Evolutionary conservation across 1,139 yeast species (phyloP).

Genomic region (Meyerozyma smithsonii): DNA sequence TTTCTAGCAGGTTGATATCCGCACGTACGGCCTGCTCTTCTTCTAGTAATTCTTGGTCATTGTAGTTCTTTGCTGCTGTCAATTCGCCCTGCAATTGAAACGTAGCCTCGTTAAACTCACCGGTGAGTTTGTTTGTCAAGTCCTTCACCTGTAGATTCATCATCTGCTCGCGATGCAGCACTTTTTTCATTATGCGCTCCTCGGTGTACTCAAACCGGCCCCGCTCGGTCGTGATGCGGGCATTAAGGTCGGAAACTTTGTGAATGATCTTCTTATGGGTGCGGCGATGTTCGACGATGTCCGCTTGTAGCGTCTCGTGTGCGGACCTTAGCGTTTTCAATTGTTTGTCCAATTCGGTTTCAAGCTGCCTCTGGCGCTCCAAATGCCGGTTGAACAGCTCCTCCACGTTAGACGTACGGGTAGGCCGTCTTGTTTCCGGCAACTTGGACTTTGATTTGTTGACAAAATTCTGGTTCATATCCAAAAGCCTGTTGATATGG

Average conservation of each 20-base stretch:
- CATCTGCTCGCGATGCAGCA: constrained; percentile 23
- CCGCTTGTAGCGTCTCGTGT: constrained; percentile 19
- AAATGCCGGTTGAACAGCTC: background rate
- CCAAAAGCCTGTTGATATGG: constrained; percentile 10
- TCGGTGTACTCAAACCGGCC: constrained; percentile 24
- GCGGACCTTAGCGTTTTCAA: constrained; percentile 13
- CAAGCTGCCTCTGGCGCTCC: background rate
- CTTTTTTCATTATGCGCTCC: constrained; percentile 24
- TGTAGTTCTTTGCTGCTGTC: constrained; percentile 20
- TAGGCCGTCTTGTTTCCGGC: background rate
- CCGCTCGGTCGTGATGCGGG: constrained; percentile 15
- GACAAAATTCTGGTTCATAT: constrained; percentile 1
- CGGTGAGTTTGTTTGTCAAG: constrained; percentile 18
- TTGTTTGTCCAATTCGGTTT: constrained; percentile 13
- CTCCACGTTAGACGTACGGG: background rate
- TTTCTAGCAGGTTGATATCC: constrained; percentile 9
- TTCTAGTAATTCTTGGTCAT: constrained; percentile 19
- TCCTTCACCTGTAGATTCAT: constrained; percentile 22
- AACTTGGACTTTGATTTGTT: background rate
- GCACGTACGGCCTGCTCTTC: constrained; percentile 16
- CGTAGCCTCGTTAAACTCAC: constrained; percentile 28
- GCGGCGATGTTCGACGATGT: constrained; percentile 19
- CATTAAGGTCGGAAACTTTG: constrained; percentile 17
- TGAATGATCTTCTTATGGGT: constrained; percentile 18
- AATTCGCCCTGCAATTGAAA: constrained; percentile 30